Base-by-base conservation (phyloP, 2,329 filamentous ascomycete species). In the Onygenales sp. region DNA sequence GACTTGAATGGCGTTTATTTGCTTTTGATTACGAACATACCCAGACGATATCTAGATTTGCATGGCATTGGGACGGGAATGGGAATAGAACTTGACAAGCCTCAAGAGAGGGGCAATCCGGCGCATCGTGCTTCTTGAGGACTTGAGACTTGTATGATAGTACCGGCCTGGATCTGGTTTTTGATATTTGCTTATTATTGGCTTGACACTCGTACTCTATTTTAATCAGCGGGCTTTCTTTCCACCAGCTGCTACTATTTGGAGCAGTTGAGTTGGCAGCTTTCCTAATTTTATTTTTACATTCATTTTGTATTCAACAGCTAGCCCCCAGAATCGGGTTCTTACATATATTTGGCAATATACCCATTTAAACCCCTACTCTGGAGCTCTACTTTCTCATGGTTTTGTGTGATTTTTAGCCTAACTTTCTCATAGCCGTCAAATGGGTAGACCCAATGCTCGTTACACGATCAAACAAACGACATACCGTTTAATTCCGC, bases 111-210 rank as follows among this genome's bases (percentile, higher is more conserved):
- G 58, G 62, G 60, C 58, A 52, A 48, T 49, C 46, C 46, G 52
- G 54, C 36, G 51, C 43, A 53, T 47, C 27, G 43, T 52, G 61
- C 60, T 64, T 61, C 59, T 63, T 60, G 61, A 64, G 59, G 62
- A 64, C 58, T 57, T 59, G 62, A 63, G 54, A 56, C 61, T 61
- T 70, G 7, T 61, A 57, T 56, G 48, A 56, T 55, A 53, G 55
- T 53, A 50, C 36, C n/a, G 36, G 17, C 5, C 32, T 51, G 35
- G 27, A 14, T n/a, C 11, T 42, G 48, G 17, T 43, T 51, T 51
- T 51, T 17, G 8, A 38, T 44, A 13, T 45, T 35, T 11, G 17
- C 17, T 38, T 39, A 9, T 38, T 9, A 21, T 44, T 45, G 38
- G 38, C 3, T n/a, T 27, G 7, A 36, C 14, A 7, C n/a, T 42